Evolutionary conservation across 345 rosid genomes (phyloP).

Genomic region (Microcos paniculata): DNA sequence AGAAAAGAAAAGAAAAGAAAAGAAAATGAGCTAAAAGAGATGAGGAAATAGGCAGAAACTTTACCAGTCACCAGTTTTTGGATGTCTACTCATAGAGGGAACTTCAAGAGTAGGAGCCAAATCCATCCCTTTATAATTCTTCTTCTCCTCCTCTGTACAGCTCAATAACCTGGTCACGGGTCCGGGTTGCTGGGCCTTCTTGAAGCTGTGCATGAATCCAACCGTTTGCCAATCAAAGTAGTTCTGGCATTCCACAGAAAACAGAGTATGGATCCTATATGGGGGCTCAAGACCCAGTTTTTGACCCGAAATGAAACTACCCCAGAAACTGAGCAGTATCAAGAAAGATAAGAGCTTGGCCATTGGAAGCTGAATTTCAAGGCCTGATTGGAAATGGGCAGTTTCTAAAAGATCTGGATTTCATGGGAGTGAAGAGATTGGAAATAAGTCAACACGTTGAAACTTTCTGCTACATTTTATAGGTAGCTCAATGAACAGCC

Average conservation of each 20-base stretch:
- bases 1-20: no score
- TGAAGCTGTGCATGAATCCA: constrained; percentile 89
- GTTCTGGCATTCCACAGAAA: constrained; percentile 93
- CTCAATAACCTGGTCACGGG: constrained; percentile 86
- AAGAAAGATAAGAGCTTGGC: constrained; percentile 29
- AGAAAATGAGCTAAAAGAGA: background rate
- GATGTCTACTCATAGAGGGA: constrained; percentile 95
- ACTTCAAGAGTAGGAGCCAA: constrained; percentile 88
- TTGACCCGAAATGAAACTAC: constrained; percentile 32
- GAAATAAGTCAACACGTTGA: constrained; percentile 40
- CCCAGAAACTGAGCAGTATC: constrained; percentile 27
- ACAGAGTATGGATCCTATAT: constrained; percentile 88
- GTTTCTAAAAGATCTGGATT: constrained; percentile 32
- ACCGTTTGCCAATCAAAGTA: constrained; percentile 99
- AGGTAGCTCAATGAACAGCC: constrained; percentile 7
- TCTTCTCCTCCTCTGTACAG: constrained; percentile 86
- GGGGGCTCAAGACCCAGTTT: constrained; percentile 45
- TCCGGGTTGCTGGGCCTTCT: constrained; percentile 88
- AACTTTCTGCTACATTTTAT: constrained; percentile 15
- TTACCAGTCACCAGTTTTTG: constrained; percentile 91
- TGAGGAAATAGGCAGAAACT: constrained; percentile 9
- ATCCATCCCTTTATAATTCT: constrained; percentile 75
- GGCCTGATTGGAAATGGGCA: constrained; percentile 35
- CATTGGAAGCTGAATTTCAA: constrained; percentile 38
- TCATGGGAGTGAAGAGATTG: constrained; percentile 23